Evolutionary conservation across 2,329 filamentous ascomycete species (phyloP).

Genomic region (Diaporthe aspalathi): DNA sequence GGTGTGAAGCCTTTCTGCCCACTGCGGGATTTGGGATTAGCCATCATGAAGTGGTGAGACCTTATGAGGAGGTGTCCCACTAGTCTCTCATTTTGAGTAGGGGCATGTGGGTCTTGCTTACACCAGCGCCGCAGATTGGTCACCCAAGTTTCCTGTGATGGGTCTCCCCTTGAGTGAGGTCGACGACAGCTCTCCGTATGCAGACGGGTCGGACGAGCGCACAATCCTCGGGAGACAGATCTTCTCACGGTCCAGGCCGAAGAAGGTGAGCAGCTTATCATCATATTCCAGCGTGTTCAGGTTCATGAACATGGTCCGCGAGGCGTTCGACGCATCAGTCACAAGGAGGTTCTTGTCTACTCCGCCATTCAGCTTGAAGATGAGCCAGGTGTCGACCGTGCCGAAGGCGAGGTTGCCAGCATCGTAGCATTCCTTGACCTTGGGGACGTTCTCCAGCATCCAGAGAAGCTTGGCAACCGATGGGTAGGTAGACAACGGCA

Average conservation of each 20-base stretch:
- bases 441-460: conserved; percentile 78
- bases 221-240: conserved; percentile 83
- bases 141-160: conserved; percentile 85
- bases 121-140: conserved; percentile 87
- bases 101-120: neutral
- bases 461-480: conserved; percentile 88
- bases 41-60: no score
- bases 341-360: conserved; percentile 75
- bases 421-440: conserved; percentile 80
- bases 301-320: conserved; percentile 95
- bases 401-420: conserved; percentile 82
- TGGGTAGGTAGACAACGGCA: conserved; percentile 89
- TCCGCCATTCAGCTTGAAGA: conserved; percentile 85
- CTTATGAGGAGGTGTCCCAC: no score
- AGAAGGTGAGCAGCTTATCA: conserved; percentile 80
- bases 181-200: conserved; percentile 74
- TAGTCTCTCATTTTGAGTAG: no score
- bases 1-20: conserved; percentile 87
- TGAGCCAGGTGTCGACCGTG: conserved; percentile 88
- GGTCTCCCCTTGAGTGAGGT: conserved; percentile 76
- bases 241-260: conserved; percentile 76
- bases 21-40: neutral
- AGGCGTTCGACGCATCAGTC: conserved; percentile 89
- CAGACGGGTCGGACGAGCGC: conserved; percentile 78
- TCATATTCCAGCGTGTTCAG: conserved; percentile 84